Conservation (phyloP, 2,329 filamentous ascomycete genomes). For the Xylaria sp. region DNA sequence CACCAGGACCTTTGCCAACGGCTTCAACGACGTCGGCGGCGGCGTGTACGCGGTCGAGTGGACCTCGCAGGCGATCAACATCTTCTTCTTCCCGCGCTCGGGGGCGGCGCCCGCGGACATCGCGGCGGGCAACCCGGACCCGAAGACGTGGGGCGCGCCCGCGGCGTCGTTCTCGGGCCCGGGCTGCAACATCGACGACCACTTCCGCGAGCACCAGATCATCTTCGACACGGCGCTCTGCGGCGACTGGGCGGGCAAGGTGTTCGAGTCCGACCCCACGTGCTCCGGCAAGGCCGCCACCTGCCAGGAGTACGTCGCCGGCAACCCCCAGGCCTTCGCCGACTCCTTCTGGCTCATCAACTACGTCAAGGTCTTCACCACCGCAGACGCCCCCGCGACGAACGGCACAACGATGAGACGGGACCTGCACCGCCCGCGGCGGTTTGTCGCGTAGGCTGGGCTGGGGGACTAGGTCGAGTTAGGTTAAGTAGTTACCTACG, state of each 20-base stretch:
- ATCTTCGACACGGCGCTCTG: conserved; percentile 86
- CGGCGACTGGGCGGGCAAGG: conserved; percentile 79
- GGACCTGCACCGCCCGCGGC: conserved; percentile 7
- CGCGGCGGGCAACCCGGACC: conserved; percentile 60
- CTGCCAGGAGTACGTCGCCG: conserved; percentile 72
- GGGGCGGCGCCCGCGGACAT: conserved; percentile 66
- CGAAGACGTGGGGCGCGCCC: conserved; percentile 69
- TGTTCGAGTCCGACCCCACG: conserved; percentile 61
- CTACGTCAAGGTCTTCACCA: conserved; percentile 69
- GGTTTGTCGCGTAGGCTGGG: conserved; percentile 27
- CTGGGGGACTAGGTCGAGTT: no score
- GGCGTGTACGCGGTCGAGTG: conserved; percentile 79
- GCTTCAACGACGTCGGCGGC: conserved; percentile 71
- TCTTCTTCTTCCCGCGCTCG: conserved; percentile 79
- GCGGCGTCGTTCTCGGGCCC: conserved; percentile 67
- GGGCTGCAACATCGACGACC: conserved; percentile 69
- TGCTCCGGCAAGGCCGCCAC: conserved; percentile 64
- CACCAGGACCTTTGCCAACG: conserved; percentile 63
- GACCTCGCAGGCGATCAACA: conserved; percentile 69
- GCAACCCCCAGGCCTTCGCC: conserved; percentile 70
- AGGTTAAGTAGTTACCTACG: no score
- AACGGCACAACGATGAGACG: conserved; percentile 13
- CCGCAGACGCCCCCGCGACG: no score
- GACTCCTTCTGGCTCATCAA: conserved; percentile 80
- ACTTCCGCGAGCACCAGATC: conserved; percentile 75